Evolutionary conservation across 1,284 basidiomycete genomes (phyloP).

Genomic region (Amylostereum areolatum): DNA sequence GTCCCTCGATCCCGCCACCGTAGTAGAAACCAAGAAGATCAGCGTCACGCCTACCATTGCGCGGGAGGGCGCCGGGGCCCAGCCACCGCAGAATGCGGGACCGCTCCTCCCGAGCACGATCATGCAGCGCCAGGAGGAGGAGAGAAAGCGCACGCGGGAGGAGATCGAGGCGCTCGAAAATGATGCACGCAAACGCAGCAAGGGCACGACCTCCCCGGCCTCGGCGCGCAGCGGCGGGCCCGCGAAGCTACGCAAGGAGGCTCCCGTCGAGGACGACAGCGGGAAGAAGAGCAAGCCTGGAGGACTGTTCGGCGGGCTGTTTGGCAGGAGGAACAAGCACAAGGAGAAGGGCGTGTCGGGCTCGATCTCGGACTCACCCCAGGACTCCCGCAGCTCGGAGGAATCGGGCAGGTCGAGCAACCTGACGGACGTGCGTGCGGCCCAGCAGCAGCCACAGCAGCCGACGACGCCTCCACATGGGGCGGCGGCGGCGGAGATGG

Average conservation of each 20-base stretch:
- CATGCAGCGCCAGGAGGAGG: slow-evolving; percentile 49
- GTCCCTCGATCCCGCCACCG: slow-evolving; percentile 13
- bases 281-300: slow-evolving; percentile 62
- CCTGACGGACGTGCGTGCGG: slow-evolving; percentile 13
- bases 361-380: slow-evolving; percentile 22
- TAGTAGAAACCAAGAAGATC: slow-evolving; percentile 13
- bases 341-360: slow-evolving; percentile 57
- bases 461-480: slow-evolving; percentile 7
- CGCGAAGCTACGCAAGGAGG: slow-evolving; percentile 50
- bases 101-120: slow-evolving; percentile 41
- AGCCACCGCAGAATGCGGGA: slow-evolving; percentile 15
- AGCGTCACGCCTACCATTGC: slow-evolving; percentile 12
- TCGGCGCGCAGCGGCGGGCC: slow-evolving; percentile 17
- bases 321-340: slow-evolving; percentile 72
- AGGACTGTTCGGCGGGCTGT: slow-evolving; percentile 66
- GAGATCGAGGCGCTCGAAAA: slow-evolving; percentile 56
- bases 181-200: slow-evolving; percentile 54
- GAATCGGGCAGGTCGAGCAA: slow-evolving; percentile 48
- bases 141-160: slow-evolving; percentile 53
- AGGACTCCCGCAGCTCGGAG: slow-evolving; percentile 38
- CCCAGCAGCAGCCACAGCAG: slow-evolving; percentile 18
- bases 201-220: slow-evolving; percentile 29
- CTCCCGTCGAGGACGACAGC: slow-evolving; percentile 38
- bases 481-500: too few relatives aligned
- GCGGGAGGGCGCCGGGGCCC: slow-evolving; percentile 6